Base-by-base conservation (phyloP, 805 yeast genomes). In the Saccharomyces mikatae region DNA sequence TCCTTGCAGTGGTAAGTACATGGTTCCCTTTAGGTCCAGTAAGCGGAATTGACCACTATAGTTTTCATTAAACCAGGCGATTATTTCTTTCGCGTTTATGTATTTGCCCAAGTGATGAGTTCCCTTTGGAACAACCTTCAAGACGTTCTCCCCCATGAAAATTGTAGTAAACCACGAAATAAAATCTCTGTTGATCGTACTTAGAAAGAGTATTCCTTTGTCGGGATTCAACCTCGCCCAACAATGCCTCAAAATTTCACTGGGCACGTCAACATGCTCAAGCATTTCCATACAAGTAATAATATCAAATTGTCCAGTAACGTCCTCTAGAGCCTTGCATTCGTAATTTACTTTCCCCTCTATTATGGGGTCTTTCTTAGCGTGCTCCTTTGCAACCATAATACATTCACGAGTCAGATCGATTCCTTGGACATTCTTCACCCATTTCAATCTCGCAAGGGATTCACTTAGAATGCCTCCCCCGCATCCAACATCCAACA, bases 401-500 rank as follows among this genome's bases (percentile, higher is more conserved):
- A 94, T 65, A 6, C 91, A 96, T 47, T 89, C 96, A 0, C 79
- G 76, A 0, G 97, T 87, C 63, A 92, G 76, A 70, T 94, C 99
- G 47, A 92, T 80, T 2, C 96, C 99, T 50, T 74, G 76, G 4
- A 94, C 97, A 1, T 73, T 66, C 10, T 75, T 66, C 3, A 89
- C 81, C 55, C 79, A 79, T 4, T 79, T 78, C 61, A 87, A 71
- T 60, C 99, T 75, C 0, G 96, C 97, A 65, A 94, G 70, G 0
- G 92, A 84, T 67, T 94, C 99, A 4, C 91, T 75, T 21, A 94
- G 73, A 27, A 94, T 84, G 0, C 99, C 99, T n/a, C 99, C 99
- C 21, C 99, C 99, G 69, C 99, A 94, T 1, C 99, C 99, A 52
- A 94, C 83, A 66, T 94, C 99, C 54, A 94, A 72, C 0, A 83